Base-by-base conservation (phyloP, 805 yeast genomes). In the Zygotorulaspora chibaensis region DNA sequence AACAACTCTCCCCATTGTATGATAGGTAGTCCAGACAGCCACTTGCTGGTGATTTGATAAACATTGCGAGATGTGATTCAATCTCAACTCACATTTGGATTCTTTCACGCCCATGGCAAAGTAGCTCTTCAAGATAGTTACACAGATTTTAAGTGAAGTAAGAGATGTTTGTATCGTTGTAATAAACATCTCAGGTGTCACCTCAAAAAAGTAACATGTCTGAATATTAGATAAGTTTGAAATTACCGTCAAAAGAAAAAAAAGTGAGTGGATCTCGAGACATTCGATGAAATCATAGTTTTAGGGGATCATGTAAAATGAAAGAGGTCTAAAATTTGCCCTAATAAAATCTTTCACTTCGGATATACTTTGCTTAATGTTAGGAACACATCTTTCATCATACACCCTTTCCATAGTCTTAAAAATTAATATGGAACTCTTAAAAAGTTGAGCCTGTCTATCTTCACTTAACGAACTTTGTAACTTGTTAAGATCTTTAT, bases 21-120 rank as follows among this genome's bases (percentile, higher is more conserved):
- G 43, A 16, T 40, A 40, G 2, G 36, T 40, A 13, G 30, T 29
- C 43, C 43, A 40, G 30, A 9, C 29, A 16, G 29, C 43, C 17
- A 31, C 18, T 29, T 40, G 43, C 17, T 29, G 43, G 43, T 40
- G 43, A 3, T 10, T 3, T 15, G 43, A 37, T 16, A 40, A 12
- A 6, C 23, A 15, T 20, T 29, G 10, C 28, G 43, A 16, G 23
- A 10, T 30, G 26, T 8, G n/a, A 17, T 35, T 20, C 10, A 20
- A 3, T 7, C 27, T 10, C 4, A 5, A 16, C 7, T 13, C 20
- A 17, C 36, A 10, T 6, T 33, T 13, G 20, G 16, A 11, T 20
- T 20, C 25, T 20, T 20, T 20, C 11, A 13, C 12, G 20, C 26
- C 42, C 42, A 38, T 26, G 7, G 25, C 25, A 27, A 25, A 27